These are phyloP conservation scores for Gynostemma pentaphyllum DNA, from an alignment of 306 rosid species.

Conservation along the genomic window DNA sequence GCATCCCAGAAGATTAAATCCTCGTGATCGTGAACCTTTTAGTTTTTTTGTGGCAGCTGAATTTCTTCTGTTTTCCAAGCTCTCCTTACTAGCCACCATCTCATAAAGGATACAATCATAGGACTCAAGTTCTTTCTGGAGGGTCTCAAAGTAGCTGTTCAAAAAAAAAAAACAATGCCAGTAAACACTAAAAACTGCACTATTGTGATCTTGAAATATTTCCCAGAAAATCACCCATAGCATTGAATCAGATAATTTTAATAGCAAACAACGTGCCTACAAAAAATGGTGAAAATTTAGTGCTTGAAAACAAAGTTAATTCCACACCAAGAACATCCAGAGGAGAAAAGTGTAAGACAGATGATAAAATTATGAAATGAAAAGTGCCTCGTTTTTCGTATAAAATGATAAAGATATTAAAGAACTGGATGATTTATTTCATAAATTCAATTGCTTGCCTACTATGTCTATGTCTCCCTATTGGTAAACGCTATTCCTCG, in stretches of 20 bases:
- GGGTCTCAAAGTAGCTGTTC: conserved; percentile 71
- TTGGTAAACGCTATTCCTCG: not conserved
- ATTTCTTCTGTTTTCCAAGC: conserved; percentile 52
- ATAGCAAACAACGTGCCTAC: not conserved
- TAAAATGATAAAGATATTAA: not conserved
- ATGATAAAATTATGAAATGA: no score
- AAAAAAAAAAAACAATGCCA: not conserved
- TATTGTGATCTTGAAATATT: not conserved
- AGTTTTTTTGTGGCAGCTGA: conserved; percentile 31
- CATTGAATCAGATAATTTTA: not conserved
- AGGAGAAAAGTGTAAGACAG: not conserved
- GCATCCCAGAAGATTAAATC: conserved; percentile 72
- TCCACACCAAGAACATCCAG: not conserved
- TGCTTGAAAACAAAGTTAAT: not conserved
- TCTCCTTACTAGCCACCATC: conserved; percentile 92
- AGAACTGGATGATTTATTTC: not conserved
- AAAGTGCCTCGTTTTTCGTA: no score
- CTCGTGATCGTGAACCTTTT: conserved; percentile 41
- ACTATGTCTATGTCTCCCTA: not conserved
- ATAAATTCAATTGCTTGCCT: not conserved
- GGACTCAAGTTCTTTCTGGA: conserved; percentile 74
- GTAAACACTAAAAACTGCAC: not conserved
- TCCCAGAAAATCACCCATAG: not conserved
- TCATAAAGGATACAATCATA: conserved; percentile 89
- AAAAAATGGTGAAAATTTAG: not conserved